phyloP scores from a whole-genome alignment of 2,329 filamentous ascomycete genomes.

The Penicillium sp. region DNA sequence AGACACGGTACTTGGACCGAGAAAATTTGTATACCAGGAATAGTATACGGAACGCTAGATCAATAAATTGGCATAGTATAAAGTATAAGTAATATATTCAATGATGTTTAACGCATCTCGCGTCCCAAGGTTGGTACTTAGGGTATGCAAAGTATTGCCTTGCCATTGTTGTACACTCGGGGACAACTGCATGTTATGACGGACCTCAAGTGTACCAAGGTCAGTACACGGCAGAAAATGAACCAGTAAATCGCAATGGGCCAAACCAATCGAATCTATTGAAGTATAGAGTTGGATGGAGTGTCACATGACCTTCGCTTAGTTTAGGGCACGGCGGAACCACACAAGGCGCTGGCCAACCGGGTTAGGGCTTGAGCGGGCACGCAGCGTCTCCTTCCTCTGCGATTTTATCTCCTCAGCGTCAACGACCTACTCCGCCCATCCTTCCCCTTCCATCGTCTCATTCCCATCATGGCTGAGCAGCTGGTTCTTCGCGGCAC shows the following conservation, averaged over 20 bases:
- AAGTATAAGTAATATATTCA: neutral
- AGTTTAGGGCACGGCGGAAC: constrained; percentile 31
- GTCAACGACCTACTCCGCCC: constrained; percentile 44
- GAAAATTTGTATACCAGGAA: neutral
- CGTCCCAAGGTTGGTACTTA: neutral
- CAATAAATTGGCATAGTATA: neutral
- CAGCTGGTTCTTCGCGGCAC: constrained; percentile 94
- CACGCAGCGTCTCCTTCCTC: constrained; percentile 37
- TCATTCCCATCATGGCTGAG: constrained; percentile 70
- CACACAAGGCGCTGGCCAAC: constrained; percentile 31
- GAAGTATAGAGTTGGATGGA: neutral
- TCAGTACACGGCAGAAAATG: neutral
- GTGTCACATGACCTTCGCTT: constrained; percentile 36
- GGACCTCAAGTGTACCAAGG: neutral
- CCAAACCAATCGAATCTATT: neutral
- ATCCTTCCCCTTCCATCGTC: constrained; percentile 41
- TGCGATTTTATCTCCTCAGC: constrained; percentile 41
- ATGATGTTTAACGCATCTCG: neutral
- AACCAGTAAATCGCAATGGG: neutral
- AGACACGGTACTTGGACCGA: no score
- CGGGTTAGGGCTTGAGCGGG: constrained; percentile 42
- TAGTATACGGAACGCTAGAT: neutral
- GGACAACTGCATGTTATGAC: neutral
- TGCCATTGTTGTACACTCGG: neutral
- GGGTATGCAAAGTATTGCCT: neutral